A percentile compares a stretch with the other conserved stretches of the same genome.
These are phyloP conservation scores for Cercophora samala DNA, from an alignment of 495 filamentous ascomycete species.

Conservation along the genomic window DNA sequence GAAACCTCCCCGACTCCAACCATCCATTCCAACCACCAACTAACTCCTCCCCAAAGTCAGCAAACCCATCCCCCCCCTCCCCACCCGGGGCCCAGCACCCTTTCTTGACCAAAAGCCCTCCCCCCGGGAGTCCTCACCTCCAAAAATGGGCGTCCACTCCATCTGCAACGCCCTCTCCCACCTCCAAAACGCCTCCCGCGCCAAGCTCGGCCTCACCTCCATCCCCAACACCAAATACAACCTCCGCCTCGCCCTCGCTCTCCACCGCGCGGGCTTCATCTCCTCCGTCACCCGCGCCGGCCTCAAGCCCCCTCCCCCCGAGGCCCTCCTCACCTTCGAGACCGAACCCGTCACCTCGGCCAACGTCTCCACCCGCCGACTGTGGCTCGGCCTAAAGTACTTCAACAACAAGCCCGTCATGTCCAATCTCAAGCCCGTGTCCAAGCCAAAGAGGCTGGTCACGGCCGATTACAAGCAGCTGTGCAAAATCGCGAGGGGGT, in stretches of 20 bases:
- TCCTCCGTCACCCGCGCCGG: conserved; percentile 78
- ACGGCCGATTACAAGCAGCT: conserved; percentile 60
- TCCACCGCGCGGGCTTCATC: conserved; percentile 82
- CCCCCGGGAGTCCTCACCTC: background rate
- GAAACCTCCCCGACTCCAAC: background rate
- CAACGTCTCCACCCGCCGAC: conserved; percentile 71
- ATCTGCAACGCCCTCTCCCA: conserved; percentile 83
- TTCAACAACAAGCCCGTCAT: conserved; percentile 84
- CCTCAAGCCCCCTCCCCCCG: conserved; percentile 58
- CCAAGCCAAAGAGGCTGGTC: conserved; percentile 72
- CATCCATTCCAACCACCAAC: background rate
- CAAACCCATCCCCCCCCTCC: background rate
- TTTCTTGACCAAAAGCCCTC: background rate
- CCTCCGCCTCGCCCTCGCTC: conserved; percentile 67
- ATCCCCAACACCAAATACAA: conserved; percentile 79
- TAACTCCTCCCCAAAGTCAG: background rate
- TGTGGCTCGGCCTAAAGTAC: conserved; percentile 96
- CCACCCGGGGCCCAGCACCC: background rate
- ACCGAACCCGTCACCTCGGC: conserved; percentile 65
- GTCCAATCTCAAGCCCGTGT: conserved; percentile 62
- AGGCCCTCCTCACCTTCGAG: conserved; percentile 47
- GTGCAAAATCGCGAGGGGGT: conserved; percentile 61
- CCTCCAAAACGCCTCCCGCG: conserved; percentile 87
- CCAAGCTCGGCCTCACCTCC: conserved; percentile 81
- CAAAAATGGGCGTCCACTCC: conserved; percentile 78